Evolutionary conservation across 2,329 filamentous ascomycete species (phyloP), one percentile per base, ranked within the genome.

Genomic region (Trichoderma asperellum): DNA sequence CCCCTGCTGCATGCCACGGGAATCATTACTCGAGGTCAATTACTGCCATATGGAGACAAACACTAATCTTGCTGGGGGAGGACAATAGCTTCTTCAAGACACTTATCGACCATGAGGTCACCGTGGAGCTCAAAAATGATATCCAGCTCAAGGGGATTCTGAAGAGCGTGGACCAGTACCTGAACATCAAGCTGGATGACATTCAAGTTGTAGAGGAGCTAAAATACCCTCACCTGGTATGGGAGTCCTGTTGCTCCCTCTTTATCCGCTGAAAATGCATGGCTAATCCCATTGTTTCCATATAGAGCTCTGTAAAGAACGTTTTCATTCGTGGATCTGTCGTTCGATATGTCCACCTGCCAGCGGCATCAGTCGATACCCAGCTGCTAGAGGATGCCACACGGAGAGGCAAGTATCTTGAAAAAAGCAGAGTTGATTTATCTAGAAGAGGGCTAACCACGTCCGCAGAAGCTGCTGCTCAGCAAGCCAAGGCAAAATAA

Each of bases 41-140:
- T 47, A 2, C 18, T n/a, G 8, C 14, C 21, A 14, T 29, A 16
- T 5, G 18, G n/a, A 61, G 32, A 29, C 21, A 5, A 27, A 8
- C 6, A 18, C 40, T 57, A 37, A 66, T 66, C 18, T n/a, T 7
- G 21, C 2, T 49, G 21, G n/a, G n/a, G 21, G 5, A 11, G 5
- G 5, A 2, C 4, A 18, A 14, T 35, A 96, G 92, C 84, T 98
- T 97, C 85, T 98, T 98, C 89, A 98, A 98, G 82, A 98, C 95
- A 66, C 92, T 98, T 77, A 96, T 97, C 80, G 96, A 97, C 85
- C 92, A 96, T 75, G 91, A 96, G 85, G 94, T 99, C 77, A 98
- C 94, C 58, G 94, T 99, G 79, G 96, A 99, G 85, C 92, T 99
- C 80, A 99, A 99, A 84, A 99, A 99, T 81, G 96, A 99, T 83